Evolutionary conservation across 1,139 yeast species (phyloP), one percentile per base, ranked within the genome.

Genomic region (Ogataea hybrid): DNA sequence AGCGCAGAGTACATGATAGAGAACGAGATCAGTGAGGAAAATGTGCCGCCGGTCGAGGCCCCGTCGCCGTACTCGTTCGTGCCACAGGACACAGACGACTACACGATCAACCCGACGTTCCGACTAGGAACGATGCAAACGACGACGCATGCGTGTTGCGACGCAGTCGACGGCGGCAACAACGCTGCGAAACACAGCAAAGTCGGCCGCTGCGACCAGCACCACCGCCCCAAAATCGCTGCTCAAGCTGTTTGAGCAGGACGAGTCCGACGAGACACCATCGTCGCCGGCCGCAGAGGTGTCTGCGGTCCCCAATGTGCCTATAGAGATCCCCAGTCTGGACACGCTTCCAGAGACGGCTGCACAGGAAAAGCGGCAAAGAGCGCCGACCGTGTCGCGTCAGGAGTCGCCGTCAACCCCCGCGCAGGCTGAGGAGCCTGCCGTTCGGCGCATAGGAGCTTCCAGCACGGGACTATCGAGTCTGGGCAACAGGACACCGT

Each of bases 1-100:
- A 77, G 86, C 37, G 73, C 79, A 29, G 90, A 84, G 51, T 84
- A 83, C 56, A 81, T 84, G 42, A 65, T 80, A 40, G 88, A 84
- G 43, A 81, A 79, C 59, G 71, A 71, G 34, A 76, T 76, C 23
- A 52, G 51, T 32, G 56, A 62, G 14, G 64, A 65, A 16, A 65
- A 58, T 23, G 64, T 62, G 25, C 66, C 61, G 17, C 35, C 29
- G 16, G 28, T 29, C 11, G 42, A 39, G 27, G 17, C 39, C 20
- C 3, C 37, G 25, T 4, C 18, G 20, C 17, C 34, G 16, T 6
- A 31, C n/a, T 9, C 46, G 4, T 33, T 30, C 20, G 11, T 31
- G 12, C n/a, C 34, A 4, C 40, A 30, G n/a, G 42, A 40, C 11
- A 33, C 36, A 5, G 42, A 36, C 12, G 41, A 42, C 7, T 46